These are phyloP conservation scores for Piper longum DNA, from an alignment of 164 flowering plant genomes.

Conservation along the genomic window DNA sequence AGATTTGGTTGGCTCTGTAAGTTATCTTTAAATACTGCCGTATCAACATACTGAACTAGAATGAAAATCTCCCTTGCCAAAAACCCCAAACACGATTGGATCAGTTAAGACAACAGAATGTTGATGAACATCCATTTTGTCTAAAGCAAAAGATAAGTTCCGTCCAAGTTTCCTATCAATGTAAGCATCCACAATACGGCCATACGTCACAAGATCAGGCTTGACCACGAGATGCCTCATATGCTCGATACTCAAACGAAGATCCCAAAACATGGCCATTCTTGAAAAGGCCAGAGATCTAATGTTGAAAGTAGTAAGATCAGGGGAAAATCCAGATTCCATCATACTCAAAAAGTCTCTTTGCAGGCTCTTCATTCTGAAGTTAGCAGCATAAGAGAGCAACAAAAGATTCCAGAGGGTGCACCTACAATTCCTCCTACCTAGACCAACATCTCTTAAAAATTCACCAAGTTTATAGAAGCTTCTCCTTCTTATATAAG, in stretches of 20 bases:
- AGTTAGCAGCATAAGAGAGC: slow-evolving; percentile 74
- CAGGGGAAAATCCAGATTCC: slow-evolving; percentile 68
- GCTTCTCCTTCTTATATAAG: slow-evolving; percentile 48
- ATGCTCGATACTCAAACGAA: slow-evolving; percentile 76
- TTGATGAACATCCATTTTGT: slow-evolving; percentile 35
- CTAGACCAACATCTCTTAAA: slow-evolving; percentile 62
- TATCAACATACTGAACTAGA: slow-evolving; percentile 48
- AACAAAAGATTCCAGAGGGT: slow-evolving; percentile 78
- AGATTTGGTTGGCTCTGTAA: slow-evolving; percentile 59
- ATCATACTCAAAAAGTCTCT: slow-evolving; percentile 70
- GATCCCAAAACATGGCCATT: slow-evolving; percentile 86
- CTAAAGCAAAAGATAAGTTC: slow-evolving; percentile 58
- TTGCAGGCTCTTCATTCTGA: slow-evolving; percentile 89
- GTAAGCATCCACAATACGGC: slow-evolving; percentile 81
- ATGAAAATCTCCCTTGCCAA: slow-evolving; percentile 92
- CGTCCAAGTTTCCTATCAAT: slow-evolving; percentile 53
- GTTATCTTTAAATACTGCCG: slow-evolving; percentile 44
- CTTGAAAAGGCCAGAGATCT: slow-evolving; percentile 67
- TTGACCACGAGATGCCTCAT: slow-evolving; percentile 50
- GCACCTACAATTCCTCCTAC: slow-evolving; percentile 54
- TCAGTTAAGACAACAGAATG: slow-evolving; percentile 41
- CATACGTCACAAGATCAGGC: slow-evolving; percentile 91
- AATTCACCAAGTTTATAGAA: slow-evolving; percentile 63
- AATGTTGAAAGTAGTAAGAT: slow-evolving; percentile 72
- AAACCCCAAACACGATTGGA: slow-evolving; percentile 53